phyloP scores from a whole-genome alignment of 495 filamentous ascomycete genomes.

The Neurospora cerealis region DNA sequence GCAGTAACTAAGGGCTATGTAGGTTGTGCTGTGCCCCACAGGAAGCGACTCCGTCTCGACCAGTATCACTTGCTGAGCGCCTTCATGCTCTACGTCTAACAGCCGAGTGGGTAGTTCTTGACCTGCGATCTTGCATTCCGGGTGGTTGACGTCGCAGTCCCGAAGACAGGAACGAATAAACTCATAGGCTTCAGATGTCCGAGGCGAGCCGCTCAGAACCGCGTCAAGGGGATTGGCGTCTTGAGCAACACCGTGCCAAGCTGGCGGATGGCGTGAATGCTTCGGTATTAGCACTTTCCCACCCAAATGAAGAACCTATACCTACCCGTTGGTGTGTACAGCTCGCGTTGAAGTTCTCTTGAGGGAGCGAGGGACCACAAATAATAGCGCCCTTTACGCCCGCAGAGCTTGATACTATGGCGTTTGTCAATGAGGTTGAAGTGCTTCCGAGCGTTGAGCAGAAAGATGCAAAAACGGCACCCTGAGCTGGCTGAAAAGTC shows the following conservation, averaged over 20 bases:
- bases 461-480: not conserved
- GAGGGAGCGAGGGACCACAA: too few species aligned
- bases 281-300: not conserved
- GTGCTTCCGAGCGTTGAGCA: not conserved
- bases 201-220: not conserved
- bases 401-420: too few species aligned
- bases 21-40: not conserved
- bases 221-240: not conserved
- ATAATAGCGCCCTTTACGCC: too few species aligned
- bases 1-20: constrained; percentile 2
- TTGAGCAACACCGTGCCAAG: not conserved
- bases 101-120: not conserved
- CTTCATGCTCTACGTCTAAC: not conserved
- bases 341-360: not conserved
- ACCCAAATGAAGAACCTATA: not conserved
- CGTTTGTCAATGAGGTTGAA: not conserved
- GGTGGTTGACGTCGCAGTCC: not conserved
- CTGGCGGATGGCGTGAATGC: not conserved
- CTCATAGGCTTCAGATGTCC: not conserved
- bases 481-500: not conserved
- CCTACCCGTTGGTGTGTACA: not conserved
- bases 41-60: not conserved
- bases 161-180: constrained; percentile 1
- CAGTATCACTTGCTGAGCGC: not conserved
- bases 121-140: not conserved